These are phyloP conservation scores for Vigna unguiculata DNA, from an alignment of 306 rosid genomes.

Conservation along the genomic window DNA sequence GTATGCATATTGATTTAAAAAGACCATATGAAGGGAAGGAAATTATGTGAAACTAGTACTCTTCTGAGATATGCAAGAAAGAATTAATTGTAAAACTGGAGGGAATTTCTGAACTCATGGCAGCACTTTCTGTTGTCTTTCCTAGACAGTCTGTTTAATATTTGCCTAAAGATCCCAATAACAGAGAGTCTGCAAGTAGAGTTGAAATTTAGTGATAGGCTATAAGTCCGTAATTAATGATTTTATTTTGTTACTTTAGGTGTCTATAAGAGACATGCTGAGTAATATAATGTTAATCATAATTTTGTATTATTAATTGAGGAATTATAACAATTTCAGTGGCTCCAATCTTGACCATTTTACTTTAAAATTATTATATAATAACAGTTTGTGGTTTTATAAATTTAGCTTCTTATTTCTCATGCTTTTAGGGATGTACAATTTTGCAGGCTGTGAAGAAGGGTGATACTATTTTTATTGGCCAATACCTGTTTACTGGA, in stretches of 20 bases:
- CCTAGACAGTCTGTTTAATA: neutral
- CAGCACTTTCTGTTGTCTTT: neutral
- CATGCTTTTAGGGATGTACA: constrained; percentile 5
- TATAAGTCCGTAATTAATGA: neutral
- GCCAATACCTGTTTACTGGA: constrained; percentile 54
- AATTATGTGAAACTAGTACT: neutral
- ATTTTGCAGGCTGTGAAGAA: constrained; percentile 49
- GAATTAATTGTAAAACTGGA: constrained; percentile 1
- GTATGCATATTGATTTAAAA: constrained; percentile 9
- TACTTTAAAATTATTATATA: constrained; percentile 11
- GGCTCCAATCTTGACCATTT: neutral
- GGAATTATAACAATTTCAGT: constrained; percentile 1
- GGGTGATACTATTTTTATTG: constrained; percentile 54
- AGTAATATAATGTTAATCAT: neutral
- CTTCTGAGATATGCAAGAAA: neutral
- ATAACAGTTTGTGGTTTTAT: neutral
- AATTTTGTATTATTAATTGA: neutral
- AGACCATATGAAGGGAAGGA: neutral
- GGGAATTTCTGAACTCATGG: constrained; percentile 13
- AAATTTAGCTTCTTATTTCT: neutral
- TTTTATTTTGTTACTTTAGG: neutral
- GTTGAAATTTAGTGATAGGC: neutral
- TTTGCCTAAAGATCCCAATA: constrained; percentile 3
- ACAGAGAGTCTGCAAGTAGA: constrained; percentile 1
- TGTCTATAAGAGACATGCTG: neutral